A percentile compares a stretch with the other conserved stretches of the same genome.
These are phyloP conservation scores for Volvox africanus DNA, from an alignment of 139 green algal genomes.

Conservation along the genomic window DNA sequence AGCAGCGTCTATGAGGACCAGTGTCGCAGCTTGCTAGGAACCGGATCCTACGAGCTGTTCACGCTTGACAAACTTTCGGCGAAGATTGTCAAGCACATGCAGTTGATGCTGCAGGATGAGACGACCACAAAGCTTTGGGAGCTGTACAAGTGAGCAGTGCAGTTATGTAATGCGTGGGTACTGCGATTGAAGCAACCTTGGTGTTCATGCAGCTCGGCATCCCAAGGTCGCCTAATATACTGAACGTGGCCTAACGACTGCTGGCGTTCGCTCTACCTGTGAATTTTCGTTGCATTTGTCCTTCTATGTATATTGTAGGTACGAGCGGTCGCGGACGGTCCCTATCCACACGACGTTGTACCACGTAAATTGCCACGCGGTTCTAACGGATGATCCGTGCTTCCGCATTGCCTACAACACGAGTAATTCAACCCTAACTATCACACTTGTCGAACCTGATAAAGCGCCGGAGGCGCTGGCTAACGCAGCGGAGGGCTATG, in stretches of 20 bases:
- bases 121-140: constrained; percentile 59
- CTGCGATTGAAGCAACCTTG: too few species aligned
- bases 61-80: constrained; percentile 96
- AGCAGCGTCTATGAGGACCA: constrained; percentile 77
- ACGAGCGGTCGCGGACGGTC: constrained; percentile 45
- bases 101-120: constrained; percentile 80
- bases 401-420: constrained; percentile 73
- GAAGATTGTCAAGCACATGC: constrained; percentile 92
- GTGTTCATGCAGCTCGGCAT: too few species aligned
- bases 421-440: neutral
- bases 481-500: constrained; percentile 61
- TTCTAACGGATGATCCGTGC: constrained; percentile 75
- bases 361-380: constrained; percentile 58
- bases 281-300: too few species aligned
- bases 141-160: constrained; percentile 44
- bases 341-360: constrained; percentile 50
- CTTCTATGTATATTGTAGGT: constrained; percentile 43
- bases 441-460: constrained; percentile 84
- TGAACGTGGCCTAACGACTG: too few species aligned
- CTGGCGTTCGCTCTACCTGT: too few species aligned
- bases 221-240: too few species aligned
- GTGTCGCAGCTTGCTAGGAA: constrained; percentile 80
- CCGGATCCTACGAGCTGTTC: constrained; percentile 94
- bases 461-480: constrained; percentile 62
- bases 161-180: too few species aligned